These are phyloP conservation scores for Yamadazyma membranifaciens DNA, from an alignment of 1,139 yeast genomes.

Conservation along the genomic window DNA sequence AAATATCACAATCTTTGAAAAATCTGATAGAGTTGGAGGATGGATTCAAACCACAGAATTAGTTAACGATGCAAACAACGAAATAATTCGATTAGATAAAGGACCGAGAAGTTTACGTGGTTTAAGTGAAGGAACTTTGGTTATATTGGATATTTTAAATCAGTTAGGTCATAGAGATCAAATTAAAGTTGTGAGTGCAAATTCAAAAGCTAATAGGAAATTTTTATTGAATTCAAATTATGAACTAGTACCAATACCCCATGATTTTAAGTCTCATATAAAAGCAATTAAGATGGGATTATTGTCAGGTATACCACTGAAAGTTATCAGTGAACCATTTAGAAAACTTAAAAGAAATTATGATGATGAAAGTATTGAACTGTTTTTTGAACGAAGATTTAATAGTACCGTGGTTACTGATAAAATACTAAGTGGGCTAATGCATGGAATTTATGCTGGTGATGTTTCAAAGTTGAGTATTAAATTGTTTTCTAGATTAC, in stretches of 20 bases:
- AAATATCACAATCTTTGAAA: constrained; percentile 61
- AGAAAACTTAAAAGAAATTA: constrained; percentile 18
- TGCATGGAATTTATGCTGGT: constrained; percentile 92
- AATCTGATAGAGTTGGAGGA: constrained; percentile 63
- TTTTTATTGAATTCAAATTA: constrained; percentile 46
- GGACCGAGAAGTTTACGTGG: constrained; percentile 80
- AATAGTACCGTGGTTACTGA: constrained; percentile 55
- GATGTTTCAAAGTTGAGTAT: constrained; percentile 70
- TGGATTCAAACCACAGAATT: constrained; percentile 59
- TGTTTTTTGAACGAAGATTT: constrained; percentile 68
- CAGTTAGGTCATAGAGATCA: constrained; percentile 40
- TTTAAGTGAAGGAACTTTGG: constrained; percentile 60
- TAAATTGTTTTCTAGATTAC: constrained; percentile 50
- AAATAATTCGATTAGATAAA: constrained; percentile 46
- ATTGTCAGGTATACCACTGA: constrained; percentile 27
- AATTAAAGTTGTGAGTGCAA: constrained; percentile 47
- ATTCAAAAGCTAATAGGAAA: constrained; percentile 60
- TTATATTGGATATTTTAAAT: constrained; percentile 57
- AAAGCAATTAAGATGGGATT: constrained; percentile 45
- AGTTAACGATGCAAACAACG: constrained; percentile 2
- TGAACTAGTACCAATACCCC: constrained; percentile 54
- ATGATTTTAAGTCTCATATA: constrained; percentile 33
- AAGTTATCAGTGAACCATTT: constrained; percentile 46
- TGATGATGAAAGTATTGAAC: constrained; percentile 69
- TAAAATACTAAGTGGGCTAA: constrained; percentile 73